Evolutionary conservation across 2,329 filamentous ascomycete genomes (phyloP), one percentile per base, ranked within the genome.

Genomic region (Trichophyton equinum): DNA sequence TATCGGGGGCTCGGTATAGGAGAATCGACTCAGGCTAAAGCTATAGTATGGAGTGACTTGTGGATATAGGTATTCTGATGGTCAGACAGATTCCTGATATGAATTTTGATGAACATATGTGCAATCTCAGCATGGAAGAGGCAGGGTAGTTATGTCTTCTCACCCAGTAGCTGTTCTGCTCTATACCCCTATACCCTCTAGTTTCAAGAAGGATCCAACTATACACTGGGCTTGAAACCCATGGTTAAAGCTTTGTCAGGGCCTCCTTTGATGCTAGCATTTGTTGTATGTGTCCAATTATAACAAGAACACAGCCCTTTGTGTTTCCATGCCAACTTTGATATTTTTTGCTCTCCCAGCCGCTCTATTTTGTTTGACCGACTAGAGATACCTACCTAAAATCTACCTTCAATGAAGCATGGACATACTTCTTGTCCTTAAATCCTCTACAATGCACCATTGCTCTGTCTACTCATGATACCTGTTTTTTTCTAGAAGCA

Each of bases 91-190:
- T 53, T 30, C 6, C 22, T n/a, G 13, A 33, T 11, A 53, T 53
- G 27, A 53, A 30, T 15, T 11, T 4, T 57, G 38, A 44, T 57
- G 30, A 40, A 30, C n/a, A 46, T 5, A 59, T 59, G 57, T 59
- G 57, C 9, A 59, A 18, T 59, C 8, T n/a, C 20, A 42, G 18
- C 9, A 15, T 9, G 40, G 57, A 18, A 47, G 38, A 44, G 27
- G 18, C 25, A 42, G 40, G 57, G 57, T 59, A 59, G 22, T 47
- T 59, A 59, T 59, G 57, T 38, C 40, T 47, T 18, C 22, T 59
- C 20, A 58, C 56, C 2, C 30, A 42, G 30, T 7, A 7, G 11
- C 57, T 27, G 20, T 49, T 25, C 40, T 18, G 13, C 11, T 30
- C 40, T 38, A 20, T 30, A 30, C 15, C 6, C 15, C 27, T 47